These are phyloP conservation scores for Knoxdaviesia capensis DNA, from an alignment of 2,329 filamentous ascomycete species.

Conservation along the genomic window DNA sequence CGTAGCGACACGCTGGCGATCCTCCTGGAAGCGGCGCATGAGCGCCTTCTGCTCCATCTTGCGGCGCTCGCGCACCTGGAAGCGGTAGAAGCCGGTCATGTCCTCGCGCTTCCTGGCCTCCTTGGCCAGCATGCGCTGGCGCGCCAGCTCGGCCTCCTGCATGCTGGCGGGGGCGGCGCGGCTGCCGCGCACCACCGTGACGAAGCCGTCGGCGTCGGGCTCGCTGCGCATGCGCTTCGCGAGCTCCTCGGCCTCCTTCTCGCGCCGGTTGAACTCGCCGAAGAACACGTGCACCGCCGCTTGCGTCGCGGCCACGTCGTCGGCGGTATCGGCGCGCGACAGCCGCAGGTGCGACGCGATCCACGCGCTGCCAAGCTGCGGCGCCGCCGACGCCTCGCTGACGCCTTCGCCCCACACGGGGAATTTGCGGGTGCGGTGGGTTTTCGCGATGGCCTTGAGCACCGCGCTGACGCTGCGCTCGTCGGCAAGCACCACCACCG, in stretches of 20 bases:
- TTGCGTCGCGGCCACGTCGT: slow-evolving; percentile 30
- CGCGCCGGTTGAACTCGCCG: slow-evolving; percentile 54
- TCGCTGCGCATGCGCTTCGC: slow-evolving; percentile 50
- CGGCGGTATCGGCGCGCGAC: slow-evolving; percentile 44
- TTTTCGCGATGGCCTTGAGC: slow-evolving; percentile 52
- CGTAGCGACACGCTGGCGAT: slow-evolving; percentile 48
- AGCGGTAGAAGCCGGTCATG: slow-evolving; percentile 61
- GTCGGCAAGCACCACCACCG: slow-evolving; percentile 70
- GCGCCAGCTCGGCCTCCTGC: slow-evolving; percentile 45
- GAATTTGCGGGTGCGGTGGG: slow-evolving; percentile 34
- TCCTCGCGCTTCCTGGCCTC: slow-evolving; percentile 40
- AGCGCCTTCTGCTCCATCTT: slow-evolving; percentile 54
- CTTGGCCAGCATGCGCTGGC: slow-evolving; percentile 40
- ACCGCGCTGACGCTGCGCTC: slow-evolving; percentile 55
- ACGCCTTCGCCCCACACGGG: slow-evolving; percentile 51
- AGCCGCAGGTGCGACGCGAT: slow-evolving; percentile 48
- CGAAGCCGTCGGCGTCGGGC: slow-evolving; percentile 87
- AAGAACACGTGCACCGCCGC: slow-evolving; percentile 70
- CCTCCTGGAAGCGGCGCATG: slow-evolving; percentile 54
- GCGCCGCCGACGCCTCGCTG: slow-evolving; percentile 25
- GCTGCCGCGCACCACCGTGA: slow-evolving; percentile 72
- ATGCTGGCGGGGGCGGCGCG: slow-evolving; percentile 52
- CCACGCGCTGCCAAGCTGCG: slow-evolving; percentile 36
- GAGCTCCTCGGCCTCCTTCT: slow-evolving; percentile 39
- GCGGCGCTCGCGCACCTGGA: slow-evolving; percentile 60